A percentile compares a stretch with the other conserved stretches of the same genome.
Conservation (phyloP, 140 eudicot genomes). For the Bidens hawaiensis region DNA sequence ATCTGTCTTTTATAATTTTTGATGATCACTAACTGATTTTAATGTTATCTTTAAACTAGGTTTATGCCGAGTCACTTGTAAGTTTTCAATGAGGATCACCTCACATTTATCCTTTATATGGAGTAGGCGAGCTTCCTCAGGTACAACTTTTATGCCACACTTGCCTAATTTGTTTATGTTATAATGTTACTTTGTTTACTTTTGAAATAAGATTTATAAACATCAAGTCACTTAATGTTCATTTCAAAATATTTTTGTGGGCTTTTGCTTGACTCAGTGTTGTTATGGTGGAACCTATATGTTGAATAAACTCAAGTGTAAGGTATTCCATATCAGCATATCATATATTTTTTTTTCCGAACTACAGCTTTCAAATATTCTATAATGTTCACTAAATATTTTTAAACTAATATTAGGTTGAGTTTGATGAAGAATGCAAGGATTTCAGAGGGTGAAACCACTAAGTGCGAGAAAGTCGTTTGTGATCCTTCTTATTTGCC, state of each 20-base stretch:
- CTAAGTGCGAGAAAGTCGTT: conserved; percentile 95
- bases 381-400: background rate
- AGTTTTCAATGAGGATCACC: conserved; percentile 99
- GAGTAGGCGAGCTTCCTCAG: conserved; percentile 98
- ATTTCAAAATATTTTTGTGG: conserved; percentile 30
- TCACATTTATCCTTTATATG: conserved; percentile 89
- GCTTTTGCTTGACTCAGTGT: conserved; percentile 98
- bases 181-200: background rate
- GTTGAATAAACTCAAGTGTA: conserved; percentile 95
- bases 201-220: conserved; percentile 2
- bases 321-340: conserved; percentile 39
- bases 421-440: conserved; percentile 84
- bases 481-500: conserved; percentile 95
- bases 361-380: too few relatives aligned
- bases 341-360: background rate
- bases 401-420: conserved; percentile 46
- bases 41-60: conserved; percentile 36
- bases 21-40: conserved; percentile 5
- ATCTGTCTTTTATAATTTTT: background rate
- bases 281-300: conserved; percentile 98
- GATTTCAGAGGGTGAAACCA: conserved; percentile 99
- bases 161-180: background rate
- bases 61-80: conserved; percentile 88
- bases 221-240: background rate
- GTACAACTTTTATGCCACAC: conserved; percentile 27